These are phyloP conservation scores for Diplogelasinospora grovesii DNA, from an alignment of 495 filamentous ascomycete species.

Conservation along the genomic window DNA sequence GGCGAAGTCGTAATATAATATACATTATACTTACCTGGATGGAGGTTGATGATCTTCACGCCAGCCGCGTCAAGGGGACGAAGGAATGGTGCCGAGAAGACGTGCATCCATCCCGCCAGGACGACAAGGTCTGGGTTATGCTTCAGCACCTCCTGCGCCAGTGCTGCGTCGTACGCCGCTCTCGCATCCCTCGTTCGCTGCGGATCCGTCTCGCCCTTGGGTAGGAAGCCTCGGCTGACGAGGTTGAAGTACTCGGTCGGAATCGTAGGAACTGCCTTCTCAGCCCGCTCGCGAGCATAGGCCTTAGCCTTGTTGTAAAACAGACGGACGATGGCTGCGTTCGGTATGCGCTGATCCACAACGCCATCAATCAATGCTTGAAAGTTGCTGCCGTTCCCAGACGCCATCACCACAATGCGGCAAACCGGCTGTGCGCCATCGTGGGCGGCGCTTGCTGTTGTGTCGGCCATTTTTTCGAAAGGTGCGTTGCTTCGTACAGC, in stretches of 20 bases:
- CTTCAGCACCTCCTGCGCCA: slow-evolving; percentile 64
- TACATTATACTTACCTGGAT: too few species aligned
- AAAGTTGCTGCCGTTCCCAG: slow-evolving; percentile 79
- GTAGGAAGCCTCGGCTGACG: slow-evolving; percentile 51
- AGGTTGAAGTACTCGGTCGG: slow-evolving; percentile 85
- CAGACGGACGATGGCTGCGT: slow-evolving; percentile 63
- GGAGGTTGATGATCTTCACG: slow-evolving; percentile 77
- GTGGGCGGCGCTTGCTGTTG: too few species aligned
- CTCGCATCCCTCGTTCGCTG: slow-evolving; percentile 55
- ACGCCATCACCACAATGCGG: slow-evolving; percentile 41
- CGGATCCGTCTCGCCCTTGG: slow-evolving; percentile 43
- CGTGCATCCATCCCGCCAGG: slow-evolving; percentile 63
- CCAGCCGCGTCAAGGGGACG: slow-evolving; percentile 53
- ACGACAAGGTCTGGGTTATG: slow-evolving; percentile 66
- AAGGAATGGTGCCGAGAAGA: slow-evolving; percentile 44
- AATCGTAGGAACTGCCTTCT: slow-evolving; percentile 60
- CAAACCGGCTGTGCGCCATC: too few species aligned
- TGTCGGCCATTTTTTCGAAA: too few species aligned
- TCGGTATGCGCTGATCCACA: slow-evolving; percentile 45
- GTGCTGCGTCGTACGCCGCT: slow-evolving; percentile 70
- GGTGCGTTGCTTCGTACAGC: too few species aligned
- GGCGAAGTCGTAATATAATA: too few species aligned
- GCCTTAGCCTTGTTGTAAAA: slow-evolving; percentile 78
- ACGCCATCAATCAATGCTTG: slow-evolving; percentile 82
- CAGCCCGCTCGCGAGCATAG: slow-evolving; percentile 69